Base-by-base conservation (phyloP, 116 monocot genomes). In the Iris pallida region DNA sequence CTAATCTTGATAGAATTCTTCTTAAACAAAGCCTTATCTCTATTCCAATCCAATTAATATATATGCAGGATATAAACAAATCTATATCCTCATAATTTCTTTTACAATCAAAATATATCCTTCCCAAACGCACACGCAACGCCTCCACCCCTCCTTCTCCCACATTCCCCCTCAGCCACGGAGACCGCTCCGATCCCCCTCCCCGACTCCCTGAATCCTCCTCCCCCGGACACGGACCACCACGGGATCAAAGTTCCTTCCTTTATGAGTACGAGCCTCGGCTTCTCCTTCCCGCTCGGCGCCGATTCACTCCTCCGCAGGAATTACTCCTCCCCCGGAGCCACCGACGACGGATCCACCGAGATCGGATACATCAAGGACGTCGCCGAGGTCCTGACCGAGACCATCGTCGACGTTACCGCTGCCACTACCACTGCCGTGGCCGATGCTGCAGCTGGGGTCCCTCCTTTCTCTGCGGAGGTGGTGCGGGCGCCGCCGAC, bases 401-500 rank as follows among this genome's bases (percentile, higher is more conserved):
- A 74, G 53, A 41, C 61, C 15, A 56, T 30, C 16, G 47, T 69
- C 9, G 63, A 76, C 8, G 19, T 65, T 5, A 48, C 71, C 4
- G 47, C 52, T 9, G 79, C 59, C 5, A 45, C 45, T 0, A 54
- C 63, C 12, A 47, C 64, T 1, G 45, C 68, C 2, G 65, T 59
- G 1, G 65, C 40, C 10, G 30, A 30, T 30, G 30, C 30, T 30
- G 58, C 53, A 20, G 47, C 60, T 43, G 68, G 40, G 4, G 75
- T 75, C 60, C 45, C 61, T 2, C 68, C 85, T 15, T 85, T 78
- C 44, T 63, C 85, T 6, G 81, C 81, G 13, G 85, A 85, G 65
- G 85, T 85, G 6, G 81, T 78, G 3, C 81, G 0, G 85, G 81
- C 11, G 81, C 85, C 0, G 85, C 75, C 0, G 85, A 78, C 57